Percentiles rank a stretch among this genome's conserved stretches.
Conservation (phyloP, 441 rosid species). For the Gossypium lobatum region DNA sequence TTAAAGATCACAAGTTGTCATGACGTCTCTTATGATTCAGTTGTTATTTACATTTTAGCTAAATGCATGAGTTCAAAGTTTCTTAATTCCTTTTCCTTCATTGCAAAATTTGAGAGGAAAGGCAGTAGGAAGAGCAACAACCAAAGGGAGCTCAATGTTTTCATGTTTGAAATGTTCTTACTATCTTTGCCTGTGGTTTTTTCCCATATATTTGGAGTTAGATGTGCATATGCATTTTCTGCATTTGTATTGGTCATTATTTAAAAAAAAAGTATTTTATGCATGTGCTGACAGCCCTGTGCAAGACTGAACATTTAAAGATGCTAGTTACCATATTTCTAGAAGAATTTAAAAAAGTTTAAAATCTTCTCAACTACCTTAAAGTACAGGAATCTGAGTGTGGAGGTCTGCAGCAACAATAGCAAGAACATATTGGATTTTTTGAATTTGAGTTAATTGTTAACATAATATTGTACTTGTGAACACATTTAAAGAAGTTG, state of each 20-base stretch:
- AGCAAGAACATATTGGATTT: slow-evolving; percentile 1
- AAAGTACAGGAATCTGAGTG: not conserved
- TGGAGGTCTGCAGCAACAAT: not conserved
- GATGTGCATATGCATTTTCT: not conserved
- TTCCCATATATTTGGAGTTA: not conserved
- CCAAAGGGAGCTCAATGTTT: not conserved
- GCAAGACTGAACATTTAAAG: not conserved
- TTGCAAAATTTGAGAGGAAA: not conserved
- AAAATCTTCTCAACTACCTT: not conserved
- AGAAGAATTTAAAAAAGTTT: not conserved
- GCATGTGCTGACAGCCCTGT: not conserved
- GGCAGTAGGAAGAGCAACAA: not conserved
- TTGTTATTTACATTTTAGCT: not conserved
- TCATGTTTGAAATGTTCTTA: slow-evolving; percentile 10
- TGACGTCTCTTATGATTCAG: not conserved
- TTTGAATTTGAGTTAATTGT: not conserved
- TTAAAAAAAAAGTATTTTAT: not conserved
- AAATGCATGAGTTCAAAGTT: not conserved
- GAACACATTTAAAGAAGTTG: not conserved
- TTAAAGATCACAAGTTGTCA: slow-evolving; percentile 2
- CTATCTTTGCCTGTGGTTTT: not conserved
- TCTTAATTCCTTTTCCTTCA: not conserved
- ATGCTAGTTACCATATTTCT: not conserved
- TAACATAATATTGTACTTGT: not conserved
- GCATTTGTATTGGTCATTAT: not conserved